Evolutionary conservation across 164 flowering plant species (phyloP), one percentile per base, ranked within the genome.

Genomic region (Nymphaea colorata): DNA sequence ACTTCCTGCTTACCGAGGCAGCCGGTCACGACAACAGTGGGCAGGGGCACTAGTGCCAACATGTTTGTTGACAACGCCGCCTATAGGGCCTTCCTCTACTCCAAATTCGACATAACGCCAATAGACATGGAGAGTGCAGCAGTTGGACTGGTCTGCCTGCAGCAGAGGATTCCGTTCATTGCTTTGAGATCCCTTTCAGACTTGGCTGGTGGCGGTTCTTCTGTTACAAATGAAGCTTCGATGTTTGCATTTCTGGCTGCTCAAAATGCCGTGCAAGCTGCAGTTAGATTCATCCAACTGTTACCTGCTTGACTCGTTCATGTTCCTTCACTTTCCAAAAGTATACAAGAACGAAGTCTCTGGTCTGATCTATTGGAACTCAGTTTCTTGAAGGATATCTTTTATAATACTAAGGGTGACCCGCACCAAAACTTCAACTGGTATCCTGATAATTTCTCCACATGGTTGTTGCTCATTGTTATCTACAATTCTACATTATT

Each of bases 61-160:
- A 60, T 62, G 5, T 80, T 68, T n/a, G 36, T 78, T 1, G 75
- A 74, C 67, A 80, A 80, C 55, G 69, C 68, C 0, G 78, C 81
- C 2, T 76, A 80, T 57, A 62, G 76, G 10, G 4, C 11, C 42
- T 80, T 78, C 72, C 17, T 78, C 8, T 51, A 74, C 41, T 41
- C 66, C 7, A 70, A 74, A 42, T 76, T 78, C 67, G 64, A 76
- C 25, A 72, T 71, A 0, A 74, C 73, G 5, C 66, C 79, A 6
- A 51, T 72, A 8, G 83, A 80, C 69, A 78, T 76, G 81, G 83
- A 80, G 62, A 80, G 74, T 11, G 78, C 78, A 6, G 70, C 78
- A 0, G 78, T 80, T 16, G 76, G 79, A 3, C 75, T 78, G 2
- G 43, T 78, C 4, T 78, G 77, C 59, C 74, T 44, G 25, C 79